These are phyloP conservation scores for Acanthamoeba healyi DNA, from an alignment of 208 protist species.

Conservation along the genomic window DNA sequence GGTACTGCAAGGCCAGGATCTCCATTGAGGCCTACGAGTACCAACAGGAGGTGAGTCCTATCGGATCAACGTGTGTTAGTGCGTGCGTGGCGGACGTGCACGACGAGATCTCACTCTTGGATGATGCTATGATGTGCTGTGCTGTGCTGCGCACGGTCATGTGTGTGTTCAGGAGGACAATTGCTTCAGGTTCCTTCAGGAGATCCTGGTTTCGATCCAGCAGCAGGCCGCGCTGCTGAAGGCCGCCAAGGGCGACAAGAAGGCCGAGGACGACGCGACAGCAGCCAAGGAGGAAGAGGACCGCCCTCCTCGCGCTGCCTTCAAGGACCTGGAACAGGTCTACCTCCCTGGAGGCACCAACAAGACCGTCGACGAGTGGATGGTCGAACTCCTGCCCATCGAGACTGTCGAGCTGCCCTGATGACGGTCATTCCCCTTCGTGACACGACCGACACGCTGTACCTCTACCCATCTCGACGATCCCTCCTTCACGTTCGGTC, in stretches of 20 bases:
- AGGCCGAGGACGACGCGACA: background rate
- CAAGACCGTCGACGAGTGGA: background rate
- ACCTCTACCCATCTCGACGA: no score
- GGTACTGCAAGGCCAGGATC: constrained; percentile 64
- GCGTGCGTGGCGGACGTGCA: background rate
- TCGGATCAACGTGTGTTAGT: background rate
- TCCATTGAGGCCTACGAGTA: constrained; percentile 28
- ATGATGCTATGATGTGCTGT: background rate
- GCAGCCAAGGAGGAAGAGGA: background rate
- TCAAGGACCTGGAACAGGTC: constrained; percentile 2
- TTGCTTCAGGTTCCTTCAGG: constrained; percentile 19
- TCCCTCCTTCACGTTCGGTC: no score
- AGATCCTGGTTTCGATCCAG: constrained; percentile 31
- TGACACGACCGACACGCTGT: no score
- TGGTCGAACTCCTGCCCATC: background rate
- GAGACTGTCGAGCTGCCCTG: background rate
- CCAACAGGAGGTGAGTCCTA: background rate
- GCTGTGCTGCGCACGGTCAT: no score
- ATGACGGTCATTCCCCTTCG: no score
- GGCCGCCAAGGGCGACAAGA: background rate
- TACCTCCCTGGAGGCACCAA: background rate
- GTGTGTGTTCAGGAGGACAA: constrained; percentile 1
- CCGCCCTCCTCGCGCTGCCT: background rate
- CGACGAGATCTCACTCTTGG: no score
- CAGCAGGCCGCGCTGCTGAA: background rate